Conservation (phyloP, 2,329 filamentous ascomycete genomes). For the Arthrobotrys sphaeroides region DNA sequence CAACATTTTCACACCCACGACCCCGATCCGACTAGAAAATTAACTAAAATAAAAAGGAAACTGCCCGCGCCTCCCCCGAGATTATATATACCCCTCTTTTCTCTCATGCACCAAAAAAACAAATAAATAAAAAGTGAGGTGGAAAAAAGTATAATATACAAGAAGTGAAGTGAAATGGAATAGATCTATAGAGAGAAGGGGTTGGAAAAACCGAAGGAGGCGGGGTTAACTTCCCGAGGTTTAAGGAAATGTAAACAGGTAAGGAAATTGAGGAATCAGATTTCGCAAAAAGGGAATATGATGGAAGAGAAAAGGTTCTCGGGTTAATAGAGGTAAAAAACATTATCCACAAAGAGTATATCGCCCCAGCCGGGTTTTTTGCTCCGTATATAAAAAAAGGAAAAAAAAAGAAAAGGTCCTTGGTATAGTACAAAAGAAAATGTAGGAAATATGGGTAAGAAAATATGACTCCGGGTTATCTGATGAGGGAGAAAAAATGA, state of each 20-base stretch:
- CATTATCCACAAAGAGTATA: neutral
- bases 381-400: neutral
- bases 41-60: no score
- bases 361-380: neutral
- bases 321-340: constrained; percentile 1
- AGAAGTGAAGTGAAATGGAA: no score
- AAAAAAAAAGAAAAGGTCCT: neutral
- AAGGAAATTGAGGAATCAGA: constrained; percentile 7
- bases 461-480: constrained; percentile 12
- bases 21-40: no score
- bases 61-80: no score
- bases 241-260: neutral
- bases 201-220: no score
- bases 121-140: no score
- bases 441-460: constrained; percentile 15
- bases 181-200: no score
- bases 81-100: no score
- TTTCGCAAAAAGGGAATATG: neutral
- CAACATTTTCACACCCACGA: no score
- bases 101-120: no score
- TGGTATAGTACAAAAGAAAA: constrained; percentile 7
- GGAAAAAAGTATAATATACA: no score
- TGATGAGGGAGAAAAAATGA: neutral
- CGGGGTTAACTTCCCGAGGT: neutral
- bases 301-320: neutral